A percentile compares a stretch with the other conserved stretches of the same genome.
Evolutionary conservation across 2,329 filamentous ascomycete species (phyloP).

Genomic region (Fusarium succisae): DNA sequence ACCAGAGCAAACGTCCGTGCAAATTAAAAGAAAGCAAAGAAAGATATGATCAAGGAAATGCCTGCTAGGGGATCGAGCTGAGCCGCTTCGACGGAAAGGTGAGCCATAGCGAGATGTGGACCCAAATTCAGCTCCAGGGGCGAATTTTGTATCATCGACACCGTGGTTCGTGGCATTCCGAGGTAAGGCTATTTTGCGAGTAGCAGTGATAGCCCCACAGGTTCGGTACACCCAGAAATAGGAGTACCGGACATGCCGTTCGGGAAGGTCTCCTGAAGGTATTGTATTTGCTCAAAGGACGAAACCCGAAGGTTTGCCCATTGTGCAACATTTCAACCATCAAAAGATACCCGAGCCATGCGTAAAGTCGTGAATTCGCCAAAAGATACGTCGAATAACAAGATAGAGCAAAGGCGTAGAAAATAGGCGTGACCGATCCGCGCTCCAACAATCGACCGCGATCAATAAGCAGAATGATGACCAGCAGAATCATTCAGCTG

Average conservation of each 20-base stretch:
- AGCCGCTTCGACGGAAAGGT: conserved; percentile 50
- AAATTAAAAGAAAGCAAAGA: conserved; percentile 40
- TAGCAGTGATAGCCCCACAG: conserved; percentile 36
- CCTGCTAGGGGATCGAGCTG: conserved; percentile 46
- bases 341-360: conserved; percentile 52
- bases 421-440: conserved; percentile 42
- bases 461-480: conserved; percentile 38
- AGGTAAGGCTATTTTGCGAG: conserved; percentile 14
- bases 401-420: conserved; percentile 53
- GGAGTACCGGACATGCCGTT: conserved; percentile 54
- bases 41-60: conserved; percentile 43
- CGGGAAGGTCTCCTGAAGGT: conserved; percentile 42
- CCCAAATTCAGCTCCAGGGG: conserved; percentile 24
- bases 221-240: conserved; percentile 38
- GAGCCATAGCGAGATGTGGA: conserved; percentile 2
- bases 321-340: conserved; percentile 26
- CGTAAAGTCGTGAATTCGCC: conserved; percentile 47
- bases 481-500: conserved; percentile 30
- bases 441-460: conserved; percentile 41
- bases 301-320: conserved; percentile 9
- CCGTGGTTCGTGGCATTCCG: conserved; percentile 19
- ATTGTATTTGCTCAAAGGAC: conserved; percentile 12
- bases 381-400: conserved; percentile 53
- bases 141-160: conserved; percentile 22
- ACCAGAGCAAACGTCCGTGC: conserved; percentile 34